Evolutionary conservation across 2,329 filamentous ascomycete species (phyloP).

Genomic region (Saccharata proteae): DNA sequence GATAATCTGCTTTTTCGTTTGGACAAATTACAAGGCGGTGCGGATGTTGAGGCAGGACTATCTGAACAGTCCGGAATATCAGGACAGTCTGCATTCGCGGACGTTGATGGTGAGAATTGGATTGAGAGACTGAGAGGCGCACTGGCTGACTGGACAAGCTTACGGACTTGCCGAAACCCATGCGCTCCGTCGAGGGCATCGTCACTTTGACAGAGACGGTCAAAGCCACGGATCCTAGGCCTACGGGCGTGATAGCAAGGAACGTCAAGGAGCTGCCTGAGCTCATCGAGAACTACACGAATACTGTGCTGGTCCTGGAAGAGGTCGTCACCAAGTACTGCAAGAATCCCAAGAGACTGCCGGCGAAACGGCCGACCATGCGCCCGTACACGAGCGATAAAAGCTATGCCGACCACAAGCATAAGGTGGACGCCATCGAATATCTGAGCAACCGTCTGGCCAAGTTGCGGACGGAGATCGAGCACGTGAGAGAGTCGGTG

Average conservation of each 20-base stretch:
- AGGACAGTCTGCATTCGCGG: constrained; percentile 68
- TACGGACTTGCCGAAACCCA: constrained; percentile 69
- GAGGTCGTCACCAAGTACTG: constrained; percentile 78
- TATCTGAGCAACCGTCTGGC: constrained; percentile 80
- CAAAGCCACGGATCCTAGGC: constrained; percentile 65
- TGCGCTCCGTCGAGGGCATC: constrained; percentile 75
- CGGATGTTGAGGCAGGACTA: constrained; percentile 60
- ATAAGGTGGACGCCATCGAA: constrained; percentile 87
- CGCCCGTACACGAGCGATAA: constrained; percentile 70
- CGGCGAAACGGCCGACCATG: constrained; percentile 64
- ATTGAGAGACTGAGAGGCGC: neutral
- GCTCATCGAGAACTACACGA: constrained; percentile 72
- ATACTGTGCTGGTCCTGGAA: constrained; percentile 71
- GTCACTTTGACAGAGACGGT: constrained; percentile 70
- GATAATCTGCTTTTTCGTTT: constrained; percentile 70
- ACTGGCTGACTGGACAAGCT: constrained; percentile 36
- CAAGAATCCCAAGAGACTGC: constrained; percentile 71
- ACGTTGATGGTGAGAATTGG: constrained; percentile 39
- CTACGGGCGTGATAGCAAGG: constrained; percentile 70
- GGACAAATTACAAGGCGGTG: constrained; percentile 78
- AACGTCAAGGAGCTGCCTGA: constrained; percentile 85
- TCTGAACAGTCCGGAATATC: constrained; percentile 78
- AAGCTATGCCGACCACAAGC: constrained; percentile 47
- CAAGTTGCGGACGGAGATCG: constrained; percentile 71
- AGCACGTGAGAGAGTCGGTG: constrained; percentile 65